These are phyloP conservation scores for Nissolia schottii DNA, from an alignment of 306 rosid genomes.

Conservation along the genomic window DNA sequence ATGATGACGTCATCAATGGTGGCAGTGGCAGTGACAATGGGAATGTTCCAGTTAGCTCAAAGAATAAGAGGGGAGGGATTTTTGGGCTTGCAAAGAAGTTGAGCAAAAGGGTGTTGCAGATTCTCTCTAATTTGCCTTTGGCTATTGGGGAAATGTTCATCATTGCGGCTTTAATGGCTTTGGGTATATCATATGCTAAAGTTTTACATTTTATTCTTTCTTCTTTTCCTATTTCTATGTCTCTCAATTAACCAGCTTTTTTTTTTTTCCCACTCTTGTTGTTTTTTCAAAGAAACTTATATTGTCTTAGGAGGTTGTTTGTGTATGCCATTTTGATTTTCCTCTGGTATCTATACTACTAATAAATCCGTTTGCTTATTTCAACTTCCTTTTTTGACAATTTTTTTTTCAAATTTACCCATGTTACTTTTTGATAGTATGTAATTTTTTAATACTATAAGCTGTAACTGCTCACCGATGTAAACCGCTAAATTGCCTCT, in stretches of 20 bases:
- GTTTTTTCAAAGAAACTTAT: background rate
- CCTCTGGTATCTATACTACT: no score
- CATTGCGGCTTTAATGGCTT: constrained; percentile 77
- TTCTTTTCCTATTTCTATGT: background rate
- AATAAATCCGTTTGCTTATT: no score
- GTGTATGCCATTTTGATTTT: background rate
- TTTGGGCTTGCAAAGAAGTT: constrained; percentile 41
- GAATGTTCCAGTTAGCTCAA: constrained; percentile 28
- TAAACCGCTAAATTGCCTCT: no score
- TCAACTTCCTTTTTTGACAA: no score
- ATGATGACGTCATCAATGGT: constrained; percentile 31
- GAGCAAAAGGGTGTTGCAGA: constrained; percentile 48
- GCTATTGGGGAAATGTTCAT: constrained; percentile 94
- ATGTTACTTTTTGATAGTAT: no score
- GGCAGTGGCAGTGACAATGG: constrained; percentile 26
- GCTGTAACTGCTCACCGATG: no score
- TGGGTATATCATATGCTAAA: constrained; percentile 49
- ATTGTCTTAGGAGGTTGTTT: background rate
- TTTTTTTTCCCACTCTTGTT: background rate
- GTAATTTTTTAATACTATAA: no score
- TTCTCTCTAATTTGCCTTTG: constrained; percentile 83
- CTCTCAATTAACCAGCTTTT: background rate
- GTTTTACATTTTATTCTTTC: background rate
- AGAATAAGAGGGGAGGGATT: constrained; percentile 32
- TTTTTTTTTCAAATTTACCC: no score